Evolutionary conservation across 345 rosid species (phyloP).

Genomic region (Salix caprea): DNA sequence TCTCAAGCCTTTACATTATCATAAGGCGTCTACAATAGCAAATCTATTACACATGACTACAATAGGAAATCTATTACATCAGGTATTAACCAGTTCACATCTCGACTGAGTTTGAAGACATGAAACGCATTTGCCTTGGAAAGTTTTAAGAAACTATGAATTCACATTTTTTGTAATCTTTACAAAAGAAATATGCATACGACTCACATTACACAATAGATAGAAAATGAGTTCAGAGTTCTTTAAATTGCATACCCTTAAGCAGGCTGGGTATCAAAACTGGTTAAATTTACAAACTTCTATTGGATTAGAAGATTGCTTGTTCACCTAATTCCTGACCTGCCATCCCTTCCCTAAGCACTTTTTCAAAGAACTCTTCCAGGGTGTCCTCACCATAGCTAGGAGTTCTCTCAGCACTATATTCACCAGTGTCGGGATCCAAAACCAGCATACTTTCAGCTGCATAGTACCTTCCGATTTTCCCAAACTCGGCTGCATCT

Average conservation of each 20-base stretch:
- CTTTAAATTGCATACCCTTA: constrained; percentile 4
- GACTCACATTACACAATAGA: neutral
- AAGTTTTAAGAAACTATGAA: neutral
- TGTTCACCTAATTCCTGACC: constrained; percentile 98
- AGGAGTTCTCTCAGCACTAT: constrained; percentile 80
- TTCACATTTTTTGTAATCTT: neutral
- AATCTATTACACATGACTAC: too few species aligned
- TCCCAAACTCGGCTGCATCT: constrained; percentile 95
- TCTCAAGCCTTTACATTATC: too few species aligned
- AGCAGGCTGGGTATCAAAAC: constrained; percentile 16
- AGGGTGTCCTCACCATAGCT: constrained; percentile 82
- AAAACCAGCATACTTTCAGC: constrained; percentile 89
- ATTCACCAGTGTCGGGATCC: constrained; percentile 82
- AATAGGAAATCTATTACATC: too few species aligned
- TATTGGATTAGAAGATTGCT: constrained; percentile 47
- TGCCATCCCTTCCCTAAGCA: constrained; percentile 79
- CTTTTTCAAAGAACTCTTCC: constrained; percentile 78
- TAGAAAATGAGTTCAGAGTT: neutral
- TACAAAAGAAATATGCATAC: constrained; percentile 1
- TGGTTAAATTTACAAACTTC: constrained; percentile 7
- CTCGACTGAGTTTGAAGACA: neutral
- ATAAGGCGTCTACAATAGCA: too few species aligned
- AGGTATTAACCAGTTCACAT: too few species aligned
- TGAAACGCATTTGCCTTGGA: neutral
- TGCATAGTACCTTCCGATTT: constrained; percentile 90